phyloP scores from a whole-genome alignment of 1,139 yeast species.

The Saccharomyces hybrid region DNA sequence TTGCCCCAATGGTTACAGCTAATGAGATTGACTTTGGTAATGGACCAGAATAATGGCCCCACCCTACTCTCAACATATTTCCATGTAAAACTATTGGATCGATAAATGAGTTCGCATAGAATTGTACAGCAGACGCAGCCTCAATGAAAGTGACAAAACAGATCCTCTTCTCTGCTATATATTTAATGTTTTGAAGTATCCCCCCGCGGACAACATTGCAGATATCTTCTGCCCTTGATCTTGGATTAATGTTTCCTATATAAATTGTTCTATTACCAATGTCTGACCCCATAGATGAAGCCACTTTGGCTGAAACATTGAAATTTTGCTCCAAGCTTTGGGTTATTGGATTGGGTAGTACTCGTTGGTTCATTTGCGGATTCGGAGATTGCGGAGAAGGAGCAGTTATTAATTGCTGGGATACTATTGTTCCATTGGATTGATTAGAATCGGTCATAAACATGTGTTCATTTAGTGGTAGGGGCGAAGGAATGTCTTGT shows the following conservation, averaged over 20 bases:
- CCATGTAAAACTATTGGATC: conserved; percentile 73
- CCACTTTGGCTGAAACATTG: conserved; percentile 66
- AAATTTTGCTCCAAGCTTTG: conserved; percentile 51
- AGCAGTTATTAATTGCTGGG: not conserved
- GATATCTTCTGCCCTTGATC: conserved; percentile 71
- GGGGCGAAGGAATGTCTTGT: not conserved
- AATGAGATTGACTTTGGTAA: conserved; percentile 64
- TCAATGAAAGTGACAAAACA: conserved; percentile 75
- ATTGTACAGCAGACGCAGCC: conserved; percentile 75
- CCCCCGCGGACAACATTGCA: conserved; percentile 84
- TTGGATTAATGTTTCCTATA: conserved; percentile 67
- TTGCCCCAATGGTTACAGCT: conserved; percentile 77
- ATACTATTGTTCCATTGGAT: not conserved
- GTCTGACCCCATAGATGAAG: conserved; percentile 69
- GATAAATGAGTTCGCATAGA: conserved; percentile 69
- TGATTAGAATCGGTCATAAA: not conserved
- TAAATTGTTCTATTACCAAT: conserved; percentile 73
- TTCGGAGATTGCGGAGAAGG: not conserved
- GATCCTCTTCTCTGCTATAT: conserved; percentile 72
- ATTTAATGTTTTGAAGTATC: conserved; percentile 59
- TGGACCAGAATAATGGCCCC: conserved; percentile 82
- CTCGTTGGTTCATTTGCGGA: conserved; percentile 2
- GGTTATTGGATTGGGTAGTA: conserved; percentile 28
- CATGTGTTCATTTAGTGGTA: not conserved
- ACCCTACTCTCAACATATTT: conserved; percentile 67